A percentile compares a stretch with the other conserved stretches of the same genome.
These are phyloP conservation scores for Brettanomyces sp. DNA, from an alignment of 805 yeast species.

Conservation along the genomic window DNA sequence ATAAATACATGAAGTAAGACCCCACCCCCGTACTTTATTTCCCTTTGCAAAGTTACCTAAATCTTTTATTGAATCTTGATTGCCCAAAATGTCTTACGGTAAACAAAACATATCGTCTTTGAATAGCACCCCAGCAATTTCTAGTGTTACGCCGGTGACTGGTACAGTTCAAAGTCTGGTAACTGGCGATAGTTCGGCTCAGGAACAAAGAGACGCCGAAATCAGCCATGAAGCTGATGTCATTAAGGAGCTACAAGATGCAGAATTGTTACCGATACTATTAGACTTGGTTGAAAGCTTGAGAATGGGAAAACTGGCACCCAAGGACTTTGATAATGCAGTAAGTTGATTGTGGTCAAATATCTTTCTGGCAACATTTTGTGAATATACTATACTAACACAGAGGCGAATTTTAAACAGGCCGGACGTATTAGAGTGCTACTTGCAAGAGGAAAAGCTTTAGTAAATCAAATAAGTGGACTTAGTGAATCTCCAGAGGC, in stretches of 20 bases:
- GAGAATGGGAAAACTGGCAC: constrained; percentile 29
- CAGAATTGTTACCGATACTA: constrained; percentile 31
- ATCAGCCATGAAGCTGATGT: constrained; percentile 14
- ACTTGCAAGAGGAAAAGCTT: constrained; percentile 25
- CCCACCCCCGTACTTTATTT: no score
- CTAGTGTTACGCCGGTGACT: neutral
- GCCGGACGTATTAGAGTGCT: constrained; percentile 38
- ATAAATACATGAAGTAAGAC: no score
- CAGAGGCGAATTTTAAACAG: constrained; percentile 4
- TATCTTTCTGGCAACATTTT: neutral
- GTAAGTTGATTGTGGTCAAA: constrained; percentile 15
- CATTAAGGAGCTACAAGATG: constrained; percentile 23
- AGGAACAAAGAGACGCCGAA: constrained; percentile 10
- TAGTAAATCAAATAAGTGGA: constrained; percentile 35
- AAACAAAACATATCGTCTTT: no score
- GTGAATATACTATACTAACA: neutral
- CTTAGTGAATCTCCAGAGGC: constrained; percentile 33
- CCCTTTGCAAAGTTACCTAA: no score
- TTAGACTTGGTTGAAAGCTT: constrained; percentile 32
- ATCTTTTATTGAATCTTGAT: no score
- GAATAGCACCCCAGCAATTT: neutral
- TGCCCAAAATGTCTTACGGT: no score
- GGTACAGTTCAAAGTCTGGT: constrained; percentile 6
- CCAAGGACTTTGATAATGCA: constrained; percentile 34
- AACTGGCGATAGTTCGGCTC: constrained; percentile 1